Percentiles rank a stretch among this genome's conserved stretches.
Conservation (phyloP, 441 rosid genomes). For the Erysimum cheiri region DNA sequence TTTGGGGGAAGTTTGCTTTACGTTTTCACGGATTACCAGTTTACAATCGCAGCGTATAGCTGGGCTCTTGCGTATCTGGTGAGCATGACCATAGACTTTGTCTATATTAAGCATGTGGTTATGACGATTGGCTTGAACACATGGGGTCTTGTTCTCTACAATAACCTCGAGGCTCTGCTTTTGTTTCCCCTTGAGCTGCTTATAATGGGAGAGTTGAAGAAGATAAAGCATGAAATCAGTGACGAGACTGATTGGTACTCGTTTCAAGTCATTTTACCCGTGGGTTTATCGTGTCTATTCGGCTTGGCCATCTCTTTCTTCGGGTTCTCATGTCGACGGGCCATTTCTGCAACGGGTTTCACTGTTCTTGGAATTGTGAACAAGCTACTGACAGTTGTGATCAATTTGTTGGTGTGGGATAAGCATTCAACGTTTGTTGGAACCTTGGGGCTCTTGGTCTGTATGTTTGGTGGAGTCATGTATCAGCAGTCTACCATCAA, state of each 20-base stretch:
- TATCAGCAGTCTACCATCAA: slow-evolving; percentile 83
- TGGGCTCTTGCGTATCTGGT: slow-evolving; percentile 93
- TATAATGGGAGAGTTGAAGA: slow-evolving; percentile 94
- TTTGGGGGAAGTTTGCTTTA: slow-evolving; percentile 89
- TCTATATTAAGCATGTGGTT: slow-evolving; percentile 95
- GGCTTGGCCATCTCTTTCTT: slow-evolving; percentile 93
- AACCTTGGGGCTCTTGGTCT: slow-evolving; percentile 82
- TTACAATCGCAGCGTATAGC: slow-evolving; percentile 79
- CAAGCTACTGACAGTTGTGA: slow-evolving; percentile 86
- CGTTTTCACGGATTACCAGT: slow-evolving; percentile 88
- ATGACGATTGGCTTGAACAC: slow-evolving; percentile 92
- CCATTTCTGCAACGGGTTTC: slow-evolving; percentile 94
- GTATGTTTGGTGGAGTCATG: slow-evolving; percentile 92
- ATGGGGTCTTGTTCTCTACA: slow-evolving; percentile 95
- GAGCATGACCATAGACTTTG: slow-evolving; percentile 94
- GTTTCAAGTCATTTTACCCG: slow-evolving; percentile 71
- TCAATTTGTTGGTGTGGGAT: slow-evolving; percentile 92
- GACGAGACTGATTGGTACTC: slow-evolving; percentile 77
- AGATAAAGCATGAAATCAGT: slow-evolving; percentile 78
- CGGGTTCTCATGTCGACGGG: slow-evolving; percentile 92
- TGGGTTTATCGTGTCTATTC: slow-evolving; percentile 79
- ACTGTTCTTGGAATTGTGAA: slow-evolving; percentile 97
- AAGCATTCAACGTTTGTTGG: slow-evolving; percentile 85
- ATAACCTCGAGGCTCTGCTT: slow-evolving; percentile 92
- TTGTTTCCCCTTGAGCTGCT: slow-evolving; percentile 90